Conservation (phyloP, 371 early-diverging fungal species). For the Mortierella sp. region DNA sequence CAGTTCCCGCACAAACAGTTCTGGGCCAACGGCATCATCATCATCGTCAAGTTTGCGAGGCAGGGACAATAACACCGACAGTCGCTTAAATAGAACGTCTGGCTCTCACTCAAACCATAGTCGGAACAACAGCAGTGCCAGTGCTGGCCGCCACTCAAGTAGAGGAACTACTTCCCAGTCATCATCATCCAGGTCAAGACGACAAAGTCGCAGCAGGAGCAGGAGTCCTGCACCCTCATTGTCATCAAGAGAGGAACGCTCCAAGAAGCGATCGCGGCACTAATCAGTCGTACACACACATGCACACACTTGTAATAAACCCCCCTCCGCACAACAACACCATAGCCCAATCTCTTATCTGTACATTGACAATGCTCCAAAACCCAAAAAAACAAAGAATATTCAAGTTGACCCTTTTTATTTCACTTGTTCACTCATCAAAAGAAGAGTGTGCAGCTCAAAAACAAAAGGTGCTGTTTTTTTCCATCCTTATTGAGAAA, state of each 20-base stretch:
- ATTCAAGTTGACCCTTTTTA: conserved; percentile 38
- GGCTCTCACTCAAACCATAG: neutral
- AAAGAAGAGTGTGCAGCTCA: conserved; percentile 5
- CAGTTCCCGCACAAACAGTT: neutral
- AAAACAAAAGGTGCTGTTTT: conserved; percentile 20
- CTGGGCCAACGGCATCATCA: conserved; percentile 8
- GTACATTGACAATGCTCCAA: neutral
- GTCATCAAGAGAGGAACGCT: conserved; percentile 21
- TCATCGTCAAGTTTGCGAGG: too few species aligned
- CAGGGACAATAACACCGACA: neutral
- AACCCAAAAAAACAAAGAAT: conserved; percentile 6
- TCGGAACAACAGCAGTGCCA: conserved; percentile 1
- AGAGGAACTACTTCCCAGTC: conserved; percentile 11
- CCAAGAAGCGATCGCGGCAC: conserved; percentile 43
- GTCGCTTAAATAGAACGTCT: neutral
- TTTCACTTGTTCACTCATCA: neutral
- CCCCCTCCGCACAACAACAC: neutral
- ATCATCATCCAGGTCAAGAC: conserved; percentile 8
- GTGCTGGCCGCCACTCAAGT: neutral
- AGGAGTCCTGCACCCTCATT: conserved; percentile 26
- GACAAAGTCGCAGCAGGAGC: conserved; percentile 30
- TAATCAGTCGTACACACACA: neutral
- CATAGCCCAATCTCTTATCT: neutral
- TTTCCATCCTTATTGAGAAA: neutral
- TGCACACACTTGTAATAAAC: neutral